Conservation (phyloP, 2,329 filamentous ascomycete genomes). For the Cadophora gregata region DNA sequence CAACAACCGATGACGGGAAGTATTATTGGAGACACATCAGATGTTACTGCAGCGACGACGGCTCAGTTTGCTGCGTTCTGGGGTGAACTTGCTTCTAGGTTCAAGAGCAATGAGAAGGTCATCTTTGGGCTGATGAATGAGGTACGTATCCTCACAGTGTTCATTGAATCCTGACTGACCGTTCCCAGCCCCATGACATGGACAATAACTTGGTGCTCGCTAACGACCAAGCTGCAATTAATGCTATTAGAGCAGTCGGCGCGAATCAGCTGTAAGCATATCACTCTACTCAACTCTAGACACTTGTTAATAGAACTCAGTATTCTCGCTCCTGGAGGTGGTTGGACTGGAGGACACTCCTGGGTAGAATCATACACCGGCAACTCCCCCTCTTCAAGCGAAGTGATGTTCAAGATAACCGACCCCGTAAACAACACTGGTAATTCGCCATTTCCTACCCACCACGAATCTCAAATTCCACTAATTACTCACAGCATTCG, state of each 20-base stretch:
- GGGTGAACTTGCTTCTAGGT: slow-evolving; percentile 54
- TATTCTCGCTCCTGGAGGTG: slow-evolving; percentile 56
- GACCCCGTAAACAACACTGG: slow-evolving; percentile 54
- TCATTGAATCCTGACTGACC: slow-evolving; percentile 13
- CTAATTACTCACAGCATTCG: slow-evolving; percentile 46
- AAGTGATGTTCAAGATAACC: slow-evolving; percentile 49
- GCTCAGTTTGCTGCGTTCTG: slow-evolving; percentile 56
- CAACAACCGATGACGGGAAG: slow-evolving; percentile 55
- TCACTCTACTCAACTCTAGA: neutral
- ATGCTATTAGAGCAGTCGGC: slow-evolving; percentile 51
- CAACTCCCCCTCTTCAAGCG: slow-evolving; percentile 47
- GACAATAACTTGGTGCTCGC: slow-evolving; percentile 50
- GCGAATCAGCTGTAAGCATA: slow-evolving; percentile 49
- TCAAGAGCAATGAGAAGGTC: slow-evolving; percentile 53
- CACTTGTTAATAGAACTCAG: slow-evolving; percentile 19
- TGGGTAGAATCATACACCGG: slow-evolving; percentile 50
- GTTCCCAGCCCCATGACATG: slow-evolving; percentile 55
- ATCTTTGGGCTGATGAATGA: slow-evolving; percentile 57
- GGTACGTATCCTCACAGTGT: slow-evolving; percentile 16
- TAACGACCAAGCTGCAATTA: slow-evolving; percentile 55
- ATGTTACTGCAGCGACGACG: slow-evolving; percentile 53
- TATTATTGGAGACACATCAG: slow-evolving; percentile 54
- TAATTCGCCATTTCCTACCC: slow-evolving; percentile 6
- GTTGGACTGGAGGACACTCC: slow-evolving; percentile 55
- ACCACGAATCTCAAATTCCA: neutral